phyloP scores from a whole-genome alignment of 2,329 filamentous ascomycete species.

The Alternaria novae-zelandiae region DNA sequence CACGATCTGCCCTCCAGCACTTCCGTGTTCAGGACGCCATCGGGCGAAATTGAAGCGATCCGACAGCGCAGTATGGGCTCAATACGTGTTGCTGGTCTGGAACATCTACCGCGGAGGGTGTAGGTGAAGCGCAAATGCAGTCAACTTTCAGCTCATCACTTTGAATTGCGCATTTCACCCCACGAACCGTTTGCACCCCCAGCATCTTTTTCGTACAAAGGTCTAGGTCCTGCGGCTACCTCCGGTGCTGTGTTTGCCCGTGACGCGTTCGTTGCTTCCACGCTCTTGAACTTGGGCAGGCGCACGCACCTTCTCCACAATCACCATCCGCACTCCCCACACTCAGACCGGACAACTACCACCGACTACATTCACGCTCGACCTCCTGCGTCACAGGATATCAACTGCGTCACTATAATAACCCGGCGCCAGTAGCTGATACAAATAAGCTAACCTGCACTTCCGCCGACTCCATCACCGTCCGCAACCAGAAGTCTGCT shows the following conservation, averaged over 20 bases:
- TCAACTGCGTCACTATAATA: not conserved
- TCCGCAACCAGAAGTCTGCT: not conserved
- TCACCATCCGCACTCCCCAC: slow-evolving; percentile 5
- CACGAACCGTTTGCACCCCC: not conserved
- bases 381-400: not conserved
- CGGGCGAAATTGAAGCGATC: slow-evolving; percentile 44
- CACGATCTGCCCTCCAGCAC: slow-evolving; percentile 64
- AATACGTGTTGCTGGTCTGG: slow-evolving; percentile 1
- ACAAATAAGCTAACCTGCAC: not conserved
- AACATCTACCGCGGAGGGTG: slow-evolving; percentile 9
- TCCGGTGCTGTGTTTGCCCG: not conserved
- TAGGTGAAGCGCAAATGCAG: slow-evolving; percentile 5
- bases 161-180: not conserved
- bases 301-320: slow-evolving; percentile 18
- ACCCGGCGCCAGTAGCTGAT: not conserved
- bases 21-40: slow-evolving; percentile 68
- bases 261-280: slow-evolving; percentile 3
- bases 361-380: not conserved
- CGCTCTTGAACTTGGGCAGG: slow-evolving; percentile 10
- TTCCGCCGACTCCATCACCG: not conserved
- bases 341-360: not conserved
- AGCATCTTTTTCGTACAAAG: too few relatives aligned
- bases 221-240: not conserved
- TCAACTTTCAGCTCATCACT: not conserved
- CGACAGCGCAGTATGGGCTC: slow-evolving; percentile 23